Evolutionary conservation across 192 early-diverging fungal species (phyloP), one percentile per base, ranked within the genome.

Genomic region (Podila horticola): DNA sequence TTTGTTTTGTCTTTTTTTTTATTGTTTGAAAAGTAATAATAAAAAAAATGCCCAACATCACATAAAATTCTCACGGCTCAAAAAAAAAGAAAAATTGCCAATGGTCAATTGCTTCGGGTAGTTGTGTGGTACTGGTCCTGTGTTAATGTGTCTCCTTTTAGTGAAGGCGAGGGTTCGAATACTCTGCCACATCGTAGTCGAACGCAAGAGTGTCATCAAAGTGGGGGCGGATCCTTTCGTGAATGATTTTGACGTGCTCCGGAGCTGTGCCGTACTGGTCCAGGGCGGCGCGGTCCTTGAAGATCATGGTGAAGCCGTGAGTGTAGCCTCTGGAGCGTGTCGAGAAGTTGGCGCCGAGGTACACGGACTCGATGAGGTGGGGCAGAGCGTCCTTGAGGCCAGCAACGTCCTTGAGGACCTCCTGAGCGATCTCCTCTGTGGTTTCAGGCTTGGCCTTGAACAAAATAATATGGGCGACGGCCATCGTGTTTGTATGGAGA

Each of bases 241-340:
- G 36, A 2, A 81, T 66, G 33, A 68, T 62, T 38, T 65, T 60
- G 60, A 72, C 48, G 41, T 72, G 70, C 50, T 81, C 57, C 8
- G 66, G 45, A 19, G 77, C 67, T 58, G 69, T 69, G 41, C 65
- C 63, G 28, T 73, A 81, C 11, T 57, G 60, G 33, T 81, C 77
- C 38, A 81, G 62, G 13, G 70, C 77, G 15, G 66, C 77, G 20
- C 63, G 72, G 52, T 72, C 67, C 69, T 81, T 81, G 71, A 81
- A 81, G 67, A 73, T 55, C 77, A 81, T 81, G 31, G 77, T 81
- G 62, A 81, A 81, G 60, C 62, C 70, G 22, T 81, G 71, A 29
- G 77, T 81, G 59, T 58, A 81, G 41, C 77, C 77, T 58, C 69
- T 68, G 51, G 48, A 57, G 28, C 70, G 75, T 8, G 69, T 51